These are phyloP conservation scores for Aureobasidium leucospermi DNA, from an alignment of 2,329 filamentous ascomycete species.

Conservation along the genomic window DNA sequence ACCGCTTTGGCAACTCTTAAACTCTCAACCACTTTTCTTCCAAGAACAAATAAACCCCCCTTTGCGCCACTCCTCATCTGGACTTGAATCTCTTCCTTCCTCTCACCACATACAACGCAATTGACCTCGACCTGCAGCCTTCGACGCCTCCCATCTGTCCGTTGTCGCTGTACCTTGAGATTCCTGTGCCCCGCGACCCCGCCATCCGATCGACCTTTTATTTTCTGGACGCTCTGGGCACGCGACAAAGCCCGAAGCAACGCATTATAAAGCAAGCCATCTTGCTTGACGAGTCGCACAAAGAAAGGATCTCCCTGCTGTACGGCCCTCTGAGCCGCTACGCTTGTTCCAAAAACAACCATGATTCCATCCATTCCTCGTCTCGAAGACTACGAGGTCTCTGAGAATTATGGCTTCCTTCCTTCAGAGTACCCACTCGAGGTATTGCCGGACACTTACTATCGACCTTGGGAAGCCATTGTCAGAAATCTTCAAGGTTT, in stretches of 20 bases:
- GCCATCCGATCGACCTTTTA: not conserved
- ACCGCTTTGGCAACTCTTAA: not conserved
- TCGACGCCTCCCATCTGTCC: slow-evolving; percentile 9
- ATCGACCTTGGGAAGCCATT: slow-evolving; percentile 88
- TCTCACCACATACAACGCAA: not conserved
- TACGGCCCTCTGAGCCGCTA: not conserved
- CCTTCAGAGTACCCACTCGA: slow-evolving; percentile 73
- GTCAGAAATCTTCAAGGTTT: slow-evolving; percentile 79
- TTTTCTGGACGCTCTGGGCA: not conserved
- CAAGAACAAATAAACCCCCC: not conserved
- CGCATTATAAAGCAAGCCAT: not conserved
- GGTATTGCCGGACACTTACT: slow-evolving; percentile 79
- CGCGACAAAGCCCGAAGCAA: slow-evolving; percentile 1
- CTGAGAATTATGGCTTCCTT: slow-evolving; percentile 75
- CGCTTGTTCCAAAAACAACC: not conserved
- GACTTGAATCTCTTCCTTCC: not conserved
- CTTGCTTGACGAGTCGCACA: not conserved
- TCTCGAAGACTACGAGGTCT: slow-evolving; percentile 73
- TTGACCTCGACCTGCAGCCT: not conserved
- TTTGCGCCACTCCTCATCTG: not conserved
- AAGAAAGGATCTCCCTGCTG: not conserved
- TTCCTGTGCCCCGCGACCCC: slow-evolving; percentile 6
- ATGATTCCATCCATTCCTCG: slow-evolving; percentile 39
- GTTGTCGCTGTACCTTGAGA: not conserved
- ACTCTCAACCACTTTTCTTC: slow-evolving; percentile 6